Conservation (phyloP, 768 basidiomycete species). For the Lactifluus echinatus region DNA sequence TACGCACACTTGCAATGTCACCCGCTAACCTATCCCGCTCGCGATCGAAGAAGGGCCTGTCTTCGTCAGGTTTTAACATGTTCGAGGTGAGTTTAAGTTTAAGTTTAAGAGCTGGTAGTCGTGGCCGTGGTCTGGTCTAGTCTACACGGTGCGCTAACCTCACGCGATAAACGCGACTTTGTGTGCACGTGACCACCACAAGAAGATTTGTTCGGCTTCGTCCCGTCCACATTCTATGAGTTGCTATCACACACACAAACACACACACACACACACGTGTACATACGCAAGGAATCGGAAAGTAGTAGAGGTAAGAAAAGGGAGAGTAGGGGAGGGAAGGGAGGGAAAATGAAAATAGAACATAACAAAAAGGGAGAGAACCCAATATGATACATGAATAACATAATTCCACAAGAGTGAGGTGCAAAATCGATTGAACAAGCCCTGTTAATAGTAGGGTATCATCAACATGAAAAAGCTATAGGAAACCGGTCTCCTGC, state of each 20-base stretch:
- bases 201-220: no score
- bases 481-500: constrained; percentile 85
- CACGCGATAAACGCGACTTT: no score
- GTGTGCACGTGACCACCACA: no score
- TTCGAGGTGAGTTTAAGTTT: no score
- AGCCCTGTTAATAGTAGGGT: neutral
- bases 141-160: no score
- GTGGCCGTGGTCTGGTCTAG: neutral
- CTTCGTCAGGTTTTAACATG: constrained; percentile 26
- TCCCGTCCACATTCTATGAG: neutral
- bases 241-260: neutral
- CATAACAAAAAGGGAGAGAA: neutral
- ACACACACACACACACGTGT: neutral
- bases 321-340: neutral
- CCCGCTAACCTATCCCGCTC: constrained; percentile 67
- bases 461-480: neutral
- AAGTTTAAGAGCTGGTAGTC: no score
- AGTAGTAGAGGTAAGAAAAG: neutral
- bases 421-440: neutral
- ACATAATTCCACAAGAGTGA: constrained; percentile 15
- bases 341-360: neutral
- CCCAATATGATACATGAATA: constrained; percentile 15
- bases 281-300: constrained; percentile 3
- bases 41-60: constrained; percentile 59
- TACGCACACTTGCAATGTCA: constrained; percentile 63